Evolutionary conservation across 2,329 filamentous ascomycete species (phyloP), one percentile per base, ranked within the genome.

Genomic region (Sphaceloma murrayae): DNA sequence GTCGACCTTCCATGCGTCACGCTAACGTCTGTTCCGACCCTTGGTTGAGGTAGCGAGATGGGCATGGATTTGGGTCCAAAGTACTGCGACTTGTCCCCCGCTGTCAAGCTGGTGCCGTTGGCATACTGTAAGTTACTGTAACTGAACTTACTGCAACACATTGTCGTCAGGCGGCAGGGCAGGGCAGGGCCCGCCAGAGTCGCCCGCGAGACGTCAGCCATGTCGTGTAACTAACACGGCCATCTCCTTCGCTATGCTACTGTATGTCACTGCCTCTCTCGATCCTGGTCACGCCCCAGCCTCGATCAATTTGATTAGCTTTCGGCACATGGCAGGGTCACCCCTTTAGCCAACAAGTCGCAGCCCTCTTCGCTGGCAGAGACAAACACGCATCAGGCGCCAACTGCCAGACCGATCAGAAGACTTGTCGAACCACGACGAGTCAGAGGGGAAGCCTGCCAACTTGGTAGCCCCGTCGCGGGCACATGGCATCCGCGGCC

Each of bases 1-100:
- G 42, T 26, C 42, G 36, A 45, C 26, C 32, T 36, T 36, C 42
- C 42, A 34, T 45, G 42, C 32, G 14, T 32, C 40, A 32, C 40
- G 26, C 40, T 43, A 43, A 38, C 3, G 14, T 27, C 24, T 6
- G 7, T 6, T 27, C 24, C 24, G 7, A 11, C 24, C 6, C 24
- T 11, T 7, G 24, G 7, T 27, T 11, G 14, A 3, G 13, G 27
- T 18, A 43, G 29, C 7, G 17, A 31, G 27, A 33, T 43, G 39
- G 39, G 34, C 34, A 26, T 26, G 34, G 34, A 27, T 27, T n/a
- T n/a, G n/a, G n/a, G n/a, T n/a, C n/a, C n/a, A n/a, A n/a, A n/a
- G n/a, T n/a, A n/a, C n/a, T n/a, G n/a, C n/a, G n/a, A n/a, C n/a
- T n/a, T n/a, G n/a, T n/a, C n/a, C n/a, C n/a, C n/a, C n/a, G n/a